These are phyloP conservation scores for Trichoderma afroharzianum DNA, from an alignment of 2,329 filamentous ascomycete species.

Conservation along the genomic window DNA sequence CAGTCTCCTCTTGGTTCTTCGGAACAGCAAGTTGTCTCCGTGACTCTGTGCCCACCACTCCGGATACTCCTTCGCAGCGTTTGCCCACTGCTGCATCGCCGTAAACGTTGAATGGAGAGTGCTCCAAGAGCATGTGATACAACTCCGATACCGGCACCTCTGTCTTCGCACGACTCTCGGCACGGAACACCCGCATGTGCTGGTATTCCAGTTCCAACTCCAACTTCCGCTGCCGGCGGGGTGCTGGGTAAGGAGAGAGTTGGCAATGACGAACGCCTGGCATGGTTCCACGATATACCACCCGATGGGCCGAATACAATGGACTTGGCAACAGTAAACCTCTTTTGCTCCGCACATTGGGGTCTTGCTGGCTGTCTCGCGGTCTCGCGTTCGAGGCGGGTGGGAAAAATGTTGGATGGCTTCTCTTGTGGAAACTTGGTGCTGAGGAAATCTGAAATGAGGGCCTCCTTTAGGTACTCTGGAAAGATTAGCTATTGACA, in stretches of 20 bases:
- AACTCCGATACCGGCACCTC: neutral
- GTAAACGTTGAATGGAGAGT: neutral
- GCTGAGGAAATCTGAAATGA: neutral
- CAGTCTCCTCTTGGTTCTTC: neutral
- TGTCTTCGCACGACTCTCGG: slow-evolving; percentile 2
- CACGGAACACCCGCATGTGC: neutral
- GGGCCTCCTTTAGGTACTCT: neutral
- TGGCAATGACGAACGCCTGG: neutral
- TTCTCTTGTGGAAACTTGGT: neutral
- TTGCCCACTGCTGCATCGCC: neutral
- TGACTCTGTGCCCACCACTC: neutral
- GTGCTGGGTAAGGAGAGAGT: neutral
- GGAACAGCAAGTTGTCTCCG: neutral
- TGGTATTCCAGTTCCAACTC: slow-evolving; percentile 4
- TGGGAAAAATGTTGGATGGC: neutral
- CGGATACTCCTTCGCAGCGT: neutral
- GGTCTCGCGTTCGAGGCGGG: neutral
- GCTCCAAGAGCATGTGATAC: neutral
- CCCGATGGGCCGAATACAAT: slow-evolving; percentile 3
- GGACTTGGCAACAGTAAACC: slow-evolving; percentile 10
- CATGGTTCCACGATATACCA: slow-evolving; percentile 17
- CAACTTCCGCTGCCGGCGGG: neutral
- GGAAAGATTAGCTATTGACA: neutral
- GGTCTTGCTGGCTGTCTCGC: too few species aligned
- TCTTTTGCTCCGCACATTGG: slow-evolving; percentile 16